Percentiles rank a stretch among this genome's conserved stretches.
phyloP scores from a whole-genome alignment of 345 rosid species.

The Ceriops zippeliana region DNA sequence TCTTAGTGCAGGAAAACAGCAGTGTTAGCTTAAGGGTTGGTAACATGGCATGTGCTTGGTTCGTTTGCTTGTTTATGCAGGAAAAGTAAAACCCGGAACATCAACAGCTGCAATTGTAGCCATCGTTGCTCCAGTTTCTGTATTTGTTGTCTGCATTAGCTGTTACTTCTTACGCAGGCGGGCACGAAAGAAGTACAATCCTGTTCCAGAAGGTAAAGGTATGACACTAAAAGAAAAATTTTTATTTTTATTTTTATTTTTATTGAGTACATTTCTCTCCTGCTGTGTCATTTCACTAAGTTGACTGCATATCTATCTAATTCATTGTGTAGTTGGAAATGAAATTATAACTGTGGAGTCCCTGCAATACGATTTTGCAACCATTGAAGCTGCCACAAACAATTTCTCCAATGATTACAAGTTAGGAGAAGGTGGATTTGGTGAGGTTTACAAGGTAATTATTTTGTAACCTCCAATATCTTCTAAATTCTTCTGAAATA shows the following conservation, averaged over 20 bases:
- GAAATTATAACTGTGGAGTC: constrained; percentile 37
- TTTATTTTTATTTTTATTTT: no score
- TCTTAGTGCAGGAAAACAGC: not conserved
- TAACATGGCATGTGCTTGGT: not conserved
- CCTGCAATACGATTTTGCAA: constrained; percentile 36
- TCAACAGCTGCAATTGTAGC: not conserved
- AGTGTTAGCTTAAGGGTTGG: not conserved
- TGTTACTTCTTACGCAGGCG: constrained; percentile 8
- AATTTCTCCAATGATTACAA: constrained; percentile 47
- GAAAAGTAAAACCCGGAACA: not conserved
- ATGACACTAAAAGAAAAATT: not conserved
- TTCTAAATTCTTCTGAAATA: no score
- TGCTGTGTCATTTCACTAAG: no score
- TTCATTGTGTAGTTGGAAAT: constrained; percentile 25
- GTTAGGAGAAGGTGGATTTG: constrained; percentile 72
- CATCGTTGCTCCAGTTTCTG: constrained; percentile 14
- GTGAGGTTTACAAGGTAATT: constrained; percentile 59
- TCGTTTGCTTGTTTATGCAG: not conserved
- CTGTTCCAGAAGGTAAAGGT: constrained; percentile 16
- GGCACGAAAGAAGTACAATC: constrained; percentile 8
- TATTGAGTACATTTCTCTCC: no score
- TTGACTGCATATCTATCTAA: not conserved
- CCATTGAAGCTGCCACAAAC: constrained; percentile 43
- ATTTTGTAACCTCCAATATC: no score
- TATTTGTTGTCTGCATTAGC: not conserved